These are phyloP conservation scores for Dactylellina haptotyla DNA, from an alignment of 2,329 filamentous ascomycete genomes.

Conservation along the genomic window DNA sequence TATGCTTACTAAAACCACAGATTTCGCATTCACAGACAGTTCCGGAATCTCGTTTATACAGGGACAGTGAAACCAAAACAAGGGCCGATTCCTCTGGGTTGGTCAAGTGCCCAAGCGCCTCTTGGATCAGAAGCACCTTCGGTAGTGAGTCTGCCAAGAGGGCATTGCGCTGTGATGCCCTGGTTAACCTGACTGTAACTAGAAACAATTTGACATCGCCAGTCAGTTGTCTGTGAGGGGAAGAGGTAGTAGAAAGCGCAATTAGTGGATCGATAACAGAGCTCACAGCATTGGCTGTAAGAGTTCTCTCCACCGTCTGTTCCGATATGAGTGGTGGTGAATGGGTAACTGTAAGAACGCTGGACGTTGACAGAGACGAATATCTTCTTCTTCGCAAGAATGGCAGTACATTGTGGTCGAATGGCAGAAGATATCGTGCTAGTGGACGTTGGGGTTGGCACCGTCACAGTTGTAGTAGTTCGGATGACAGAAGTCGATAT, in stretches of 20 bases:
- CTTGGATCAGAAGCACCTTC: slow-evolving; percentile 13
- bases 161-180: slow-evolving; percentile 8
- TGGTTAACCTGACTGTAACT: neutral
- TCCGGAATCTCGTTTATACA: too few relatives aligned
- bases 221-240: neutral
- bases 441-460: slow-evolving; percentile 21
- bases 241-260: slow-evolving; percentile 15
- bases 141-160: slow-evolving; percentile 11
- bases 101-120: neutral
- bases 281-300: slow-evolving; percentile 26
- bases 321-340: slow-evolving; percentile 9
- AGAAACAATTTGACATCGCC: slow-evolving; percentile 20
- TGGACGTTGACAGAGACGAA: neutral
- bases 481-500: neutral
- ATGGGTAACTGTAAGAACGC: slow-evolving; percentile 10
- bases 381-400: slow-evolving; percentile 11
- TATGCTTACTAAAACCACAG: too few relatives aligned
- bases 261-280: slow-evolving; percentile 5
- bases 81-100: slow-evolving; percentile 24
- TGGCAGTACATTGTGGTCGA: slow-evolving; percentile 25
- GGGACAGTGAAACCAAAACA: slow-evolving; percentile 26
- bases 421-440: neutral
- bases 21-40: too few relatives aligned
- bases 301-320: slow-evolving; percentile 7
- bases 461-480: neutral